These are phyloP conservation scores for Calonectria fujianensis DNA, from an alignment of 2,329 filamentous ascomycete genomes.

Conservation along the genomic window DNA sequence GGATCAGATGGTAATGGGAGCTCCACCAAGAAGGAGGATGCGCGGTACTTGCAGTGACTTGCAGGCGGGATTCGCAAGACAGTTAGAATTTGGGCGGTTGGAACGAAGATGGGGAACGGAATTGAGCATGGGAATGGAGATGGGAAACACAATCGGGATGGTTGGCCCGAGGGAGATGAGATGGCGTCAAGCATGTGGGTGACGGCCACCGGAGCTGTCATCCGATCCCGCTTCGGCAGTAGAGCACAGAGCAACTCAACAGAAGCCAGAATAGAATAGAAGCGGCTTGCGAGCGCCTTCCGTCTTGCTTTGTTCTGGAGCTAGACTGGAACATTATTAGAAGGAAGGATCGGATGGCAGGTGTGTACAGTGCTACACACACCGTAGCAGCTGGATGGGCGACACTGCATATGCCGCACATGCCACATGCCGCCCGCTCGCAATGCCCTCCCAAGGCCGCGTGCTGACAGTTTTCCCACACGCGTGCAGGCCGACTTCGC, in stretches of 20 bases:
- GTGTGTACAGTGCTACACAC: conserved; percentile 1
- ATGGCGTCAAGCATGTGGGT: conserved; percentile 24
- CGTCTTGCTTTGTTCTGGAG: conserved; percentile 7
- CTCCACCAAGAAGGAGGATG: conserved; percentile 1
- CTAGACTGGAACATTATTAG: conserved; percentile 14
- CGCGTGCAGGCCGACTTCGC: neutral
- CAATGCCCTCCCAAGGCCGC: neutral
- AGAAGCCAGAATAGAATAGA: conserved; percentile 20
- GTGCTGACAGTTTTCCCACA: neutral
- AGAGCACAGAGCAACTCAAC: conserved; percentile 28
- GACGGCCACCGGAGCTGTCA: conserved; percentile 22
- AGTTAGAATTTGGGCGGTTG: conserved; percentile 17
- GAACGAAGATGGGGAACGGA: conserved; percentile 19
- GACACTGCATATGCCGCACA: conserved; percentile 1
- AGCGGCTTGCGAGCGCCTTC: conserved; percentile 16
- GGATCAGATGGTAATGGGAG: neutral
- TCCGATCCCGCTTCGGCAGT: conserved; percentile 15
- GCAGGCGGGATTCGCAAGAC: conserved; percentile 1
- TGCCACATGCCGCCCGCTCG: neutral
- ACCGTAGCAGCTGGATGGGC: neutral
- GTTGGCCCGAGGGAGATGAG: conserved; percentile 9
- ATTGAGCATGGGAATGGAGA: conserved; percentile 28
- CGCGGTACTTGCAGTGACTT: conserved; percentile 3
- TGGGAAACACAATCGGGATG: conserved; percentile 27
- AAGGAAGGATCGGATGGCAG: conserved; percentile 4